A percentile compares a stretch with the other conserved stretches of the same genome.
Evolutionary conservation across 306 rosid genomes (phyloP).

Genomic region (Medicago arabica): DNA sequence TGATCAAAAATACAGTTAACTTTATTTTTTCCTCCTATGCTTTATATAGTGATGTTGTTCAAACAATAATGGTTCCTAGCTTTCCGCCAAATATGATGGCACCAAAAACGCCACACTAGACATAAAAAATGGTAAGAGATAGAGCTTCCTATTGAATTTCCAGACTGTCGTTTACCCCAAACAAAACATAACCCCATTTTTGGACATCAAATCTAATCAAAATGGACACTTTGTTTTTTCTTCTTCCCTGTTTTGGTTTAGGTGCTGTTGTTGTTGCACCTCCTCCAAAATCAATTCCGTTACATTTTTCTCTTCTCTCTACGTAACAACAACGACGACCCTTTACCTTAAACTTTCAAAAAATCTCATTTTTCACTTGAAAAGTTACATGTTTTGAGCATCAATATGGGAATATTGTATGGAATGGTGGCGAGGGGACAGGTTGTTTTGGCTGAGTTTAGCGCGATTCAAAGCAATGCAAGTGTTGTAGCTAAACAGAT

Average conservation of each 20-base stretch:
- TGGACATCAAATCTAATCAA: conserved; percentile 41
- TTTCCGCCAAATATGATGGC: conserved; percentile 34
- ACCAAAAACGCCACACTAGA: conserved; percentile 22
- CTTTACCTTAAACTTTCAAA: neutral
- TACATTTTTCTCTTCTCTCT: conserved; percentile 14
- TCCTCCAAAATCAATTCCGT: conserved; percentile 30
- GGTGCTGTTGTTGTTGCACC: conserved; percentile 22
- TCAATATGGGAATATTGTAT: conserved; percentile 57
- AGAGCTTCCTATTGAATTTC: conserved; percentile 36
- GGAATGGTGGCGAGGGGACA: conserved; percentile 62
- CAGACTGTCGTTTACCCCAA: conserved; percentile 40
- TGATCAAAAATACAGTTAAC: neutral
- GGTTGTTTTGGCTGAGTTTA: conserved; percentile 62
- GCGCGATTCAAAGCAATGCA: conserved; percentile 55
- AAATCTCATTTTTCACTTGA: neutral
- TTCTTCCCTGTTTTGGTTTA: conserved; percentile 28
- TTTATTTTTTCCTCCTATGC: neutral
- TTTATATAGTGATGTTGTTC: neutral
- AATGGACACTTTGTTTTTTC: conserved; percentile 27
- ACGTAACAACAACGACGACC: conserved; percentile 3
- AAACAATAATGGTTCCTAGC: neutral
- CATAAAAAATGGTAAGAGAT: conserved; percentile 8
- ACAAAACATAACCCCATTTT: conserved; percentile 32
- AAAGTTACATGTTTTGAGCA: conserved; percentile 20
- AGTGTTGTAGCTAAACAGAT: conserved; percentile 56